Conservation (phyloP, 1,139 yeast genomes). For the Protomyces macrosporus region DNA sequence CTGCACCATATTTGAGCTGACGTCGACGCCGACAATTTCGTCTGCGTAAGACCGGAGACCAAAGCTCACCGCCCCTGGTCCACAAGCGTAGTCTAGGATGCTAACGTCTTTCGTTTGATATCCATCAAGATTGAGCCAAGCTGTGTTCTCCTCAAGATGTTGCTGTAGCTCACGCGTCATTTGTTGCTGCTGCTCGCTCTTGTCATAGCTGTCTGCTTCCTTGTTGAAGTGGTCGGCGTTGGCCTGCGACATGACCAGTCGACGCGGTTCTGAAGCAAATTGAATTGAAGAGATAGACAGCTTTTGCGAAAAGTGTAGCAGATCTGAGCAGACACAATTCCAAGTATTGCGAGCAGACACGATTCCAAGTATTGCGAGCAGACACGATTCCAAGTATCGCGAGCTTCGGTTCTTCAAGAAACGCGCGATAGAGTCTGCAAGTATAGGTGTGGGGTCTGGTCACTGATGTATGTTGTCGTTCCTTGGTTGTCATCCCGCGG, state of each 20-base stretch:
- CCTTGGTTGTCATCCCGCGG: too few relatives aligned
- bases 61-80: conserved; percentile 9
- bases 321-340: too few relatives aligned
- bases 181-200: not conserved
- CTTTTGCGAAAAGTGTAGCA: too few relatives aligned
- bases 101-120: not conserved
- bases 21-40: conserved; percentile 5
- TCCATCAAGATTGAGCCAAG: not conserved
- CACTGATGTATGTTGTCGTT: too few relatives aligned
- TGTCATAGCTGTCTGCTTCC: not conserved
- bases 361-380: too few relatives aligned
- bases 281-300: too few relatives aligned
- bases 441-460: too few relatives aligned
- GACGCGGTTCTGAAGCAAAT: too few relatives aligned
- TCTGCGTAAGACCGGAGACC: not conserved
- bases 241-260: not conserved
- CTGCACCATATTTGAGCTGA: conserved; percentile 4
- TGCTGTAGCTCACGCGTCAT: not conserved
- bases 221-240: not conserved
- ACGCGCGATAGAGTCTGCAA: too few relatives aligned
- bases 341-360: too few relatives aligned
- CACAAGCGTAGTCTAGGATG: conserved; percentile 16
- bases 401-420: too few relatives aligned
- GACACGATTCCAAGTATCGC: too few relatives aligned
- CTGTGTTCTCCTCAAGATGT: not conserved